These are phyloP conservation scores for Pyrenochaeta sp. DNA, from an alignment of 2,329 filamentous ascomycete genomes.

Conservation along the genomic window DNA sequence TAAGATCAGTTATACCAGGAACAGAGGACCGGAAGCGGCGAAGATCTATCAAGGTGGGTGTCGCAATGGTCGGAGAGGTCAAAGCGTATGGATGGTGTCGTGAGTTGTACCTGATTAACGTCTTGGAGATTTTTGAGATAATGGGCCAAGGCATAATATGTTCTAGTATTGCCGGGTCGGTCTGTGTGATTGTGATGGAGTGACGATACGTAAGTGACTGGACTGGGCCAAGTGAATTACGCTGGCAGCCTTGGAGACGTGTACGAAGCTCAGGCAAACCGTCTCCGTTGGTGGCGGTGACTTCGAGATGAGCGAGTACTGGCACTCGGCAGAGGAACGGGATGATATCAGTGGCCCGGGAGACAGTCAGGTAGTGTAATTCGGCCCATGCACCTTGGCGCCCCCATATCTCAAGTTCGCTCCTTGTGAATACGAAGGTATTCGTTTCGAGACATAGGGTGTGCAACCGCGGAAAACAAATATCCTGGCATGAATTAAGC, in stretches of 20 bases:
- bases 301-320: neutral
- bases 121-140: neutral
- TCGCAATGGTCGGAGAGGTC: neutral
- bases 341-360: neutral
- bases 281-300: neutral
- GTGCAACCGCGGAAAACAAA: neutral
- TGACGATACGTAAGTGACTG: neutral
- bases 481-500: neutral
- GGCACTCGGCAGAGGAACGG: slow-evolving; percentile 1
- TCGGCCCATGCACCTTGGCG: neutral
- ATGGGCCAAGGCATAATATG: neutral
- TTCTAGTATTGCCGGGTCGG: neutral
- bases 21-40: neutral
- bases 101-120: neutral
- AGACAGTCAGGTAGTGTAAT: neutral
- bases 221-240: neutral
- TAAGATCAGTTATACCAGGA: neutral
- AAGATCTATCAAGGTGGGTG: neutral
- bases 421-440: neutral
- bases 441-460: neutral
- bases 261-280: neutral
- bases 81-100: neutral
- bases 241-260: neutral
- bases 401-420: neutral
- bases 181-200: neutral